A percentile compares a stretch with the other conserved stretches of the same genome.
These are phyloP conservation scores for Rhododendron mucronatum DNA, from an alignment of 148 eudicot species.

Conservation along the genomic window DNA sequence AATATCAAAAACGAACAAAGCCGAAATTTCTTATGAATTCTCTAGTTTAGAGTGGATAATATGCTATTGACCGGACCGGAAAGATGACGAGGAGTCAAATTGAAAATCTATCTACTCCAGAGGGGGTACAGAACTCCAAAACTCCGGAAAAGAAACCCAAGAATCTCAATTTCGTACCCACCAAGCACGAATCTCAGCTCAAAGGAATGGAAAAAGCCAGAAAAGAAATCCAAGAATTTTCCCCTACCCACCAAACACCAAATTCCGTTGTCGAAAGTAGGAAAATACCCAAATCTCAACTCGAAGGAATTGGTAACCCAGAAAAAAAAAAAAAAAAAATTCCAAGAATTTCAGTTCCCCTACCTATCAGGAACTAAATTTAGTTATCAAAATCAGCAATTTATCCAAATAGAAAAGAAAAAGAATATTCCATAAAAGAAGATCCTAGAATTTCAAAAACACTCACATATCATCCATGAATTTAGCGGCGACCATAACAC, in stretches of 20 bases:
- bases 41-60: too few species aligned
- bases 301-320: background rate
- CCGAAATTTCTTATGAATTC: too few species aligned
- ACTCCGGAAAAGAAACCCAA: background rate
- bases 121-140: background rate
- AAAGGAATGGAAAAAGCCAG: background rate
- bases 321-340: background rate
- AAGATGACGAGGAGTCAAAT: too few species aligned
- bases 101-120: background rate
- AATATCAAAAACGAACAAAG: too few species aligned
- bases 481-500: conserved; percentile 58
- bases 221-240: background rate
- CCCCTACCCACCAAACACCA: background rate
- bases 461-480: conserved; percentile 64
- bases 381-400: background rate
- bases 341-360: background rate
- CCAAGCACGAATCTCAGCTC: background rate
- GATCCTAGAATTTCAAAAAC: background rate
- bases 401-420: background rate
- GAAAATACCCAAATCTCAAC: background rate
- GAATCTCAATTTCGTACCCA: background rate
- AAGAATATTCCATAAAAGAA: background rate
- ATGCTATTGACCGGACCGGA: too few species aligned
- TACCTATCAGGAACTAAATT: background rate
- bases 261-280: background rate